phyloP scores from a whole-genome alignment of 1,139 yeast genomes.

The Yamadazyma membranifaciens region DNA sequence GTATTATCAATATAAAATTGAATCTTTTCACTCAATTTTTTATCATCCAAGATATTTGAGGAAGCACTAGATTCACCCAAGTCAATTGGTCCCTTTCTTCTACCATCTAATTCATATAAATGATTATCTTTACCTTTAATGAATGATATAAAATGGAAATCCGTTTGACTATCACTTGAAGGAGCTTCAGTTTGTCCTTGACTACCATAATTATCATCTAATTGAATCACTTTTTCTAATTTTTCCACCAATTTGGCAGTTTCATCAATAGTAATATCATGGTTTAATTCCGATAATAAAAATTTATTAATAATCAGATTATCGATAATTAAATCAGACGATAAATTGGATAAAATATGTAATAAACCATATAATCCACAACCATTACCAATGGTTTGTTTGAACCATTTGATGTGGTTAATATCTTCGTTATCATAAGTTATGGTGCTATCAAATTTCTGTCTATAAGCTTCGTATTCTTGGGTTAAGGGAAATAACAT shows the following conservation, averaged over 20 bases:
- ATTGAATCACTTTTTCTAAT: conserved; percentile 43
- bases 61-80: conserved; percentile 44
- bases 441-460: conserved; percentile 25
- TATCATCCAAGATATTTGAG: conserved; percentile 54
- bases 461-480: conserved; percentile 54
- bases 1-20: conserved; percentile 64
- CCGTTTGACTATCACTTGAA: conserved; percentile 57
- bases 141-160: conserved; percentile 78
- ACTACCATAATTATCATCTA: conserved; percentile 59
- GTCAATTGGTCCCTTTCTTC: conserved; percentile 74
- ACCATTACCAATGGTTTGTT: conserved; percentile 83
- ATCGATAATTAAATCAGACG: conserved; percentile 39
- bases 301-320: conserved; percentile 33
- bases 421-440: conserved; percentile 18
- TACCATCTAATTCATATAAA: conserved; percentile 84
- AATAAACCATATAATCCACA: conserved; percentile 91
- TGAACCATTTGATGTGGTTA: conserved; percentile 53
- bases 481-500: conserved; percentile 78
- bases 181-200: conserved; percentile 86
- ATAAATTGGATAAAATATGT: conserved; percentile 70
- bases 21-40: conserved; percentile 52
- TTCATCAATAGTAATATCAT: conserved; percentile 29
- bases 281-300: conserved; percentile 18
- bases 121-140: conserved; percentile 57
- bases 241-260: conserved; percentile 50